Percentiles rank a stretch among this genome's conserved stretches.
Evolutionary conservation across 495 filamentous ascomycete species (phyloP).

Genomic region (Xylaria sp.): DNA sequence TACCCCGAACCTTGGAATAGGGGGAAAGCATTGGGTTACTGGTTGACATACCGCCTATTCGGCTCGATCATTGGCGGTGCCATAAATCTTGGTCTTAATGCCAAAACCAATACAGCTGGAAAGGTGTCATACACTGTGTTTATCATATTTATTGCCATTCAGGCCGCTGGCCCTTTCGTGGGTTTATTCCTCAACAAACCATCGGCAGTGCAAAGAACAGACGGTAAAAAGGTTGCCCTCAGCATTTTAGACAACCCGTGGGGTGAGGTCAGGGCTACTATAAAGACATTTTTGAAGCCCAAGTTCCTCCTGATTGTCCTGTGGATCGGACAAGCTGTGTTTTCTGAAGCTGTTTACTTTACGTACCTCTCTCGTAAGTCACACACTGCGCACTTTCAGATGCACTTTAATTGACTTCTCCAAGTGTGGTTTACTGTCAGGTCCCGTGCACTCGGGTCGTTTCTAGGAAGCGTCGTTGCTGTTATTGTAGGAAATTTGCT

Average conservation of each 20-base stretch:
- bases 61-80: conserved; percentile 71
- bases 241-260: conserved; percentile 54
- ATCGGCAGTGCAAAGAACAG: conserved; percentile 60
- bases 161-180: conserved; percentile 62
- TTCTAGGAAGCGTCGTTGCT: conserved; percentile 66
- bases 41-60: conserved; percentile 66
- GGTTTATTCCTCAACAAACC: conserved; percentile 62
- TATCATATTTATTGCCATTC: conserved; percentile 66
- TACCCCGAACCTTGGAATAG: conserved; percentile 70
- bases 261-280: conserved; percentile 59
- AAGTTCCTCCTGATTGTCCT: conserved; percentile 65
- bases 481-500: conserved; percentile 63
- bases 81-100: conserved; percentile 68
- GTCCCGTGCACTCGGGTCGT: conserved; percentile 66
- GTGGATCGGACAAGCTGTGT: conserved; percentile 67
- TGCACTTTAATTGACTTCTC: conserved; percentile 17
- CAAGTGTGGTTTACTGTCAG: conserved; percentile 67
- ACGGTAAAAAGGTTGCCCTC: conserved; percentile 61
- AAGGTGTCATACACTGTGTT: conserved; percentile 68
- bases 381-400: neutral
- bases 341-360: conserved; percentile 67
- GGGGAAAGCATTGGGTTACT: conserved; percentile 65
- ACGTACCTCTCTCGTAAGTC: conserved; percentile 57
- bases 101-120: conserved; percentile 57
- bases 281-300: conserved; percentile 57